Evolutionary conservation across 371 early-diverging fungal genomes (phyloP).

Genomic region (Syncephalastrum racemosum): DNA sequence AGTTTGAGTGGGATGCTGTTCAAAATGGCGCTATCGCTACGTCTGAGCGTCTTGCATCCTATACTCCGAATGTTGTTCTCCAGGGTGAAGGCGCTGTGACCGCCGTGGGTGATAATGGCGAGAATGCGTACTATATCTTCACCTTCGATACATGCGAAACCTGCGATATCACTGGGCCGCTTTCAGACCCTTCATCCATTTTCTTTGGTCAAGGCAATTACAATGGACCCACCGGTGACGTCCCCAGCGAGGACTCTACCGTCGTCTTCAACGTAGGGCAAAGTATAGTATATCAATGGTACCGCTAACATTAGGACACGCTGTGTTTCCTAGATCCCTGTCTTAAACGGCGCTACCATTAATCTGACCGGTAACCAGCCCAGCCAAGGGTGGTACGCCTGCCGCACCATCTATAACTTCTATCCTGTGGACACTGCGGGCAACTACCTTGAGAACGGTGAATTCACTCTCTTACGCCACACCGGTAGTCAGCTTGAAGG

Average conservation of each 20-base stretch:
- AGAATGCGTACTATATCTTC: constrained; percentile 8
- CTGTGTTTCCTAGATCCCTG: constrained; percentile 18
- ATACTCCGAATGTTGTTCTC: constrained; percentile 1
- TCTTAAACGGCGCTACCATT: constrained; percentile 13
- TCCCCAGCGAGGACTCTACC: constrained; percentile 3
- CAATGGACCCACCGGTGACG: constrained; percentile 16
- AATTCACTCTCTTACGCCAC: constrained; percentile 13
- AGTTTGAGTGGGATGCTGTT: neutral
- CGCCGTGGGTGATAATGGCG: neutral
- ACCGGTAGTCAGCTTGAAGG: constrained; percentile 22
- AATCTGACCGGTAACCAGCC: constrained; percentile 9
- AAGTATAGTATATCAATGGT: neutral
- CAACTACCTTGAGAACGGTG: constrained; percentile 8
- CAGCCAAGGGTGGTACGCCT: constrained; percentile 6
- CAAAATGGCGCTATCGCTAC: neutral
- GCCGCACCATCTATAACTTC: constrained; percentile 21
- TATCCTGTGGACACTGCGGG: constrained; percentile 20
- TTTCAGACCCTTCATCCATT: constrained; percentile 13
- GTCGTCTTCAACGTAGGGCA: constrained; percentile 22
- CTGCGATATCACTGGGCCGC: neutral
- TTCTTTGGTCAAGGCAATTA: constrained; percentile 16
- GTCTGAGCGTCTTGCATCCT: neutral
- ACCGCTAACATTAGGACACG: neutral
- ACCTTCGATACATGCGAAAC: constrained; percentile 16
- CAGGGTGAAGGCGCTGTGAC: neutral